Percentiles rank a stretch among this genome's conserved stretches.
phyloP scores from a whole-genome alignment of 2,329 filamentous ascomycete genomes.

The Pseudogymnoascus sp. region DNA sequence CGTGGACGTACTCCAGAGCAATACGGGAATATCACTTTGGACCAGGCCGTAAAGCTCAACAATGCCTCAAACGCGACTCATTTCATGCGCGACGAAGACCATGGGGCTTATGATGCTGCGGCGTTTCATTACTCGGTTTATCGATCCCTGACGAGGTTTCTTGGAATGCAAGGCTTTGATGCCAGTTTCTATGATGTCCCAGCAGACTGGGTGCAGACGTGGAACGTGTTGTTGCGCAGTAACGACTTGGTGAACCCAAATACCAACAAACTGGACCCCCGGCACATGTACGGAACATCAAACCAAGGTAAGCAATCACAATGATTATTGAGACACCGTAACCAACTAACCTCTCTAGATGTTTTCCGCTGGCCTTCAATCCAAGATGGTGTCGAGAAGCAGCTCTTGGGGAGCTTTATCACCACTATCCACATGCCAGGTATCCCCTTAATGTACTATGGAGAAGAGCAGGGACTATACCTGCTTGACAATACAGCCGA shows the following conservation, averaged over 20 bases:
- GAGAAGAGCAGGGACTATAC: slow-evolving; percentile 59
- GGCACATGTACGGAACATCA: slow-evolving; percentile 55
- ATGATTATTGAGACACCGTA: slow-evolving; percentile 41
- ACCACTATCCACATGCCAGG: slow-evolving; percentile 52
- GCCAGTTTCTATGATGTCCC: slow-evolving; percentile 33
- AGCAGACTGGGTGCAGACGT: slow-evolving; percentile 42
- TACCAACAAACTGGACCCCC: slow-evolving; percentile 52
- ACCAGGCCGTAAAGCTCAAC: slow-evolving; percentile 7
- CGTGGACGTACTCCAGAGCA: slow-evolving; percentile 49
- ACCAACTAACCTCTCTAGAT: slow-evolving; percentile 49
- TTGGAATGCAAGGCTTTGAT: slow-evolving; percentile 43
- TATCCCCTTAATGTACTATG: slow-evolving; percentile 53
- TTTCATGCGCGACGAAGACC: slow-evolving; percentile 39
- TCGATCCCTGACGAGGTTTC: slow-evolving; percentile 52
- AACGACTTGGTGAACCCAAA: slow-evolving; percentile 54
- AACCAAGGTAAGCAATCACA: slow-evolving; percentile 33
- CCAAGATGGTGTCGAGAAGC: slow-evolving; percentile 46
- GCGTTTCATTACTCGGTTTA: slow-evolving; percentile 59
- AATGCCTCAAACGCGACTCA: slow-evolving; percentile 8
- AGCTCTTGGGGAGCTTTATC: slow-evolving; percentile 51
- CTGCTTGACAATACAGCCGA: slow-evolving; percentile 53
- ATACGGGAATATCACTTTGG: slow-evolving; percentile 21
- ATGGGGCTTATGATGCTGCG: slow-evolving; percentile 48
- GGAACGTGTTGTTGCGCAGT: slow-evolving; percentile 47
- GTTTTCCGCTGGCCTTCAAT: slow-evolving; percentile 58